phyloP scores from a whole-genome alignment of 2,329 filamentous ascomycete genomes.

The Calonectria hongkongensis region DNA sequence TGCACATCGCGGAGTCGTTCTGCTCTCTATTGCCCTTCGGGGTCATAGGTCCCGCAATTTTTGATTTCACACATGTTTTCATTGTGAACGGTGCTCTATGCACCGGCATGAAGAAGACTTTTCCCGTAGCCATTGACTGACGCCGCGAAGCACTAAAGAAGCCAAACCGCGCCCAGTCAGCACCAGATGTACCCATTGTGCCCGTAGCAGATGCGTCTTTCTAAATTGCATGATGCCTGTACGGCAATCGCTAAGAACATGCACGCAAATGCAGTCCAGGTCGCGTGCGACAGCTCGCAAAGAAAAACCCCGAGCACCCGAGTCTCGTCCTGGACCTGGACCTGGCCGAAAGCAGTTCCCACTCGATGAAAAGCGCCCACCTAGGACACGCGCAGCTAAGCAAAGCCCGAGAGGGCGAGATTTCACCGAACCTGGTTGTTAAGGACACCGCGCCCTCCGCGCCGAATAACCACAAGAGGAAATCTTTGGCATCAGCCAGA shows the following conservation, averaged over 20 bases:
- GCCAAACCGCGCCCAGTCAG: not conserved
- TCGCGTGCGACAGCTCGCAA: constrained; percentile 15
- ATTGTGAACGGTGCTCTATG: constrained; percentile 64
- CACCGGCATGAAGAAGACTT: constrained; percentile 66
- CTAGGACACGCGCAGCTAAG: not conserved
- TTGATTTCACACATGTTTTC: constrained; percentile 68
- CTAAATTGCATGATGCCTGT: not conserved
- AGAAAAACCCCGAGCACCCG: constrained; percentile 8
- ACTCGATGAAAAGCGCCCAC: constrained; percentile 2
- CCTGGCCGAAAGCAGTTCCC: not conserved
- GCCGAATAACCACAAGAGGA: constrained; percentile 9
- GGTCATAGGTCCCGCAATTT: constrained; percentile 73
- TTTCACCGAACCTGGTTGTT: constrained; percentile 15
- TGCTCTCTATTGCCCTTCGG: constrained; percentile 72
- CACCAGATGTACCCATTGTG: not conserved
- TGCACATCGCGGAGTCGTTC: constrained; percentile 72
- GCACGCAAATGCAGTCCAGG: not conserved
- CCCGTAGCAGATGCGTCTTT: not conserved
- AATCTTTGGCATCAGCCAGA: constrained; percentile 15
- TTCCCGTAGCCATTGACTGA: not conserved
- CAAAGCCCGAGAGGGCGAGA: constrained; percentile 24
- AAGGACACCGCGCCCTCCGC: constrained; percentile 1
- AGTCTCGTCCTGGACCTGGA: not conserved
- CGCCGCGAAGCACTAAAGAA: no score
- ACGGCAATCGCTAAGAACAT: not conserved